phyloP scores from a whole-genome alignment of 495 filamentous ascomycete species.

The Penicillium angulare region DNA sequence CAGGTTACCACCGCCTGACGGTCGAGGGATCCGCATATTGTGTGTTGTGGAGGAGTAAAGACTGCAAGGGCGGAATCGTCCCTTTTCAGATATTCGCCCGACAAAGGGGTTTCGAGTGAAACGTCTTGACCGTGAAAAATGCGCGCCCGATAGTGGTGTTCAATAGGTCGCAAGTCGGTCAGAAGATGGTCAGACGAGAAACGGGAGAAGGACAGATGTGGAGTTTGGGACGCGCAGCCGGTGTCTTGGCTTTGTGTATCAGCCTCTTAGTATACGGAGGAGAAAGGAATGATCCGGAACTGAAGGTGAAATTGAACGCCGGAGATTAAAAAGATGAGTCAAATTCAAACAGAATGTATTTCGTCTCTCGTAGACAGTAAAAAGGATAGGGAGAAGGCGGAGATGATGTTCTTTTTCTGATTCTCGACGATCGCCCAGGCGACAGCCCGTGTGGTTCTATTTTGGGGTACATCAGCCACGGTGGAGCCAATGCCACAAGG shows the following conservation, averaged over 20 bases:
- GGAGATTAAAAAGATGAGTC: neutral
- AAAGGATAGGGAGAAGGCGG: neutral
- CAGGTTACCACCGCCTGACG: slow-evolving; percentile 33
- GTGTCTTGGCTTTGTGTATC: slow-evolving; percentile 9
- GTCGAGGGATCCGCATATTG: slow-evolving; percentile 29
- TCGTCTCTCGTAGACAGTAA: too few relatives aligned
- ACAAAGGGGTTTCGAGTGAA: slow-evolving; percentile 1
- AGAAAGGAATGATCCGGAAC: neutral
- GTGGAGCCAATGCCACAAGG: slow-evolving; percentile 2
- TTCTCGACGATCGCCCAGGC: slow-evolving; percentile 26
- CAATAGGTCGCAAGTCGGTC: slow-evolving; percentile 4
- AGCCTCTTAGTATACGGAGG: neutral
- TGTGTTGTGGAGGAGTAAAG: neutral
- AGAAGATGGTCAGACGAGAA: neutral
- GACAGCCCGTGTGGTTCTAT: slow-evolving; percentile 30
- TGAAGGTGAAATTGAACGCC: neutral
- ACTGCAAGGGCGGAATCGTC: slow-evolving; percentile 24
- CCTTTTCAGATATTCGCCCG: slow-evolving; percentile 11
- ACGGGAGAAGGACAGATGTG: neutral
- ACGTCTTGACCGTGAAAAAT: neutral
- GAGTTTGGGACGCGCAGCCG: slow-evolving; percentile 12
- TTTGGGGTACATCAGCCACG: slow-evolving; percentile 27
- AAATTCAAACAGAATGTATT: neutral
- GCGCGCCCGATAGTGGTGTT: neutral
- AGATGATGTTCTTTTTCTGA: slow-evolving; percentile 1